Evolutionary conservation across 495 filamentous ascomycete genomes (phyloP).

Genomic region (Extremus antarcticus): DNA sequence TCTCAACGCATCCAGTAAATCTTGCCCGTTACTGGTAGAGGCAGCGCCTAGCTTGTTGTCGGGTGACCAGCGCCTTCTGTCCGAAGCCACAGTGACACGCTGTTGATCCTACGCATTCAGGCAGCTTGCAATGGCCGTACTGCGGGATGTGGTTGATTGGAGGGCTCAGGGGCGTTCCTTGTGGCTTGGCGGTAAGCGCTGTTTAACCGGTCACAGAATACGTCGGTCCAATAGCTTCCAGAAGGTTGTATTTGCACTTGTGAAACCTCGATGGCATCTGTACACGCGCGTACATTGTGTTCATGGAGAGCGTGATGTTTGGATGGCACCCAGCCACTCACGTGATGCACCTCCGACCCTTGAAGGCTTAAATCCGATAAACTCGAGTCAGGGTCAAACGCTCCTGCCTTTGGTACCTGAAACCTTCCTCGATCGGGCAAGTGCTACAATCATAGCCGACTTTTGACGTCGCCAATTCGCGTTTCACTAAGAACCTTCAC

Average conservation of each 20-base stretch:
- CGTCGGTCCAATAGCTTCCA: background rate
- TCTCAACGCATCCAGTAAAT: no score
- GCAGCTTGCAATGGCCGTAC: no score
- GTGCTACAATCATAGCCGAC: background rate
- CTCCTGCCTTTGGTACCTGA: conserved; percentile 1
- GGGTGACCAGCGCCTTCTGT: no score
- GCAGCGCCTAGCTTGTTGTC: no score
- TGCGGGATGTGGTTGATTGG: conserved; percentile 10
- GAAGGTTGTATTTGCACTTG: background rate
- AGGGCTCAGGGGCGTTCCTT: background rate
- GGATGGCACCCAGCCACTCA: no score
- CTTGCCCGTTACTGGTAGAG: no score
- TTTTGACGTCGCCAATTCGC: background rate
- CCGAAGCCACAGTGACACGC: no score
- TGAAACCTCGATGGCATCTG: no score
- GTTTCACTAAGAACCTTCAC: background rate
- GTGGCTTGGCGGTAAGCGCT: background rate
- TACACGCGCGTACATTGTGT: no score
- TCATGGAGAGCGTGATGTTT: no score
- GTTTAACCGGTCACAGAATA: background rate
- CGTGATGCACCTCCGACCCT: background rate
- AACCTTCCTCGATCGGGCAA: background rate
- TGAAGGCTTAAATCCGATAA: background rate
- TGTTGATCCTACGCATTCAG: no score
- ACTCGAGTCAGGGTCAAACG: background rate